These are phyloP conservation scores for Trifolium dubium DNA, from an alignment of 306 rosid species.

Conservation along the genomic window DNA sequence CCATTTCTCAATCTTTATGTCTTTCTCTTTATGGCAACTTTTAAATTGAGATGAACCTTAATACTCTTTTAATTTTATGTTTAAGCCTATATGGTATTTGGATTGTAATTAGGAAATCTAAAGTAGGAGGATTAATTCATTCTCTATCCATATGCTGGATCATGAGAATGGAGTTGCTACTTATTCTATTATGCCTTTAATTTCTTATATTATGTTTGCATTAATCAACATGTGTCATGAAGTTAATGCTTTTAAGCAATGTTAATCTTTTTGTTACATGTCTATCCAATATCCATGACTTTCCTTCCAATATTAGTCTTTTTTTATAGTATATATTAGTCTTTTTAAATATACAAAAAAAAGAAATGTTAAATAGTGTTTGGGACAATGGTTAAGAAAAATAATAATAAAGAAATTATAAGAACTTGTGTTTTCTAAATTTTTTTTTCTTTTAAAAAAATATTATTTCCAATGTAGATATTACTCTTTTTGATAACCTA, in stretches of 20 bases:
- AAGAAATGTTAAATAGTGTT: no score
- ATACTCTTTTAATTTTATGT: constrained; percentile 62
- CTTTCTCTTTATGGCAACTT: constrained; percentile 40
- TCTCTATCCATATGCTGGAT: constrained; percentile 52
- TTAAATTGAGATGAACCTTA: constrained; percentile 62
- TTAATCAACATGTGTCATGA: constrained; percentile 33
- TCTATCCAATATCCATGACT: background rate
- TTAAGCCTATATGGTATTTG: constrained; percentile 64
- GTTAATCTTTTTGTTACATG: constrained; percentile 33
- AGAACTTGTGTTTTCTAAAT: no score
- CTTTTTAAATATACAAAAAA: no score
- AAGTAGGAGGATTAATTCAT: constrained; percentile 52
- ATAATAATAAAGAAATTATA: no score
- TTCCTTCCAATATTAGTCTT: constrained; percentile 9
- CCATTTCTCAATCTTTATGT: constrained; percentile 25
- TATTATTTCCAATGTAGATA: no score
- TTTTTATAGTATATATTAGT: no score
- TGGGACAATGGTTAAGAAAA: no score
- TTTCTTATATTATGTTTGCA: constrained; percentile 47
- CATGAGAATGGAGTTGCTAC: constrained; percentile 67
- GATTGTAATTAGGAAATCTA: constrained; percentile 69
- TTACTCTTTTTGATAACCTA: no score
- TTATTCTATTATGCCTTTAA: constrained; percentile 54
- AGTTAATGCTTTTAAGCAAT: constrained; percentile 37
- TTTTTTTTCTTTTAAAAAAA: no score